Conservation (phyloP, 768 basidiomycete species). For the Lactarius sanguifluus region DNA sequence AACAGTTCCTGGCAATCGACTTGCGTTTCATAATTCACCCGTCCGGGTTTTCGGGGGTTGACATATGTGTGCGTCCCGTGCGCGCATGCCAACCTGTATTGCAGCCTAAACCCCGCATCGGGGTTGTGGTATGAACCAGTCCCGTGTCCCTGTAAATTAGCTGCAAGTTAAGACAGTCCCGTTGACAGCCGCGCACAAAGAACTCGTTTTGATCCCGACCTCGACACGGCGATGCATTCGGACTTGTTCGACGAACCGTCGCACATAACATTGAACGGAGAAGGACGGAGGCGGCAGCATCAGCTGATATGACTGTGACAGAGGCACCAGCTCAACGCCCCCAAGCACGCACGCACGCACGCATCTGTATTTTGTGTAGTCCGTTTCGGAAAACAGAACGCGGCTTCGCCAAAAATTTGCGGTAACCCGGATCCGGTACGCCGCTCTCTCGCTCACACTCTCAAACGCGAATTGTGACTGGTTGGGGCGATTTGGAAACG, state of each 20-base stretch:
- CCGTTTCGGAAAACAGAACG: background rate
- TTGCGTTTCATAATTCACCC: background rate
- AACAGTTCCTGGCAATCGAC: background rate
- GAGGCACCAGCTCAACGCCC: background rate
- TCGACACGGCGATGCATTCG: background rate
- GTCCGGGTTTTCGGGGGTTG: background rate
- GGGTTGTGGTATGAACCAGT: background rate
- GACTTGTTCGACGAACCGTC: background rate
- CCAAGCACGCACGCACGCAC: background rate
- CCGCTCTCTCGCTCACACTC: background rate
- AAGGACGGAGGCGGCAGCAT: background rate
- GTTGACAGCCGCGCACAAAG: background rate
- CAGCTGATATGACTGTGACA: background rate
- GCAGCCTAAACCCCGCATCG: background rate
- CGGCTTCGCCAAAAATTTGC: background rate
- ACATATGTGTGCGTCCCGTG: background rate
- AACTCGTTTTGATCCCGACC: background rate
- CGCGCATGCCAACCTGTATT: background rate
- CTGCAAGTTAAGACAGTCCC: background rate
- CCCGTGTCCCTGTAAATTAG: background rate
- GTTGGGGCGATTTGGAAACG: background rate
- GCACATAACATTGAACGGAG: background rate
- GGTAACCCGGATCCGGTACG: background rate
- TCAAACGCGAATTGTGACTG: background rate
- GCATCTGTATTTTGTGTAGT: background rate